Base-by-base conservation (phyloP, 495 filamentous ascomycete species). In the Aspergillus leporis region DNA sequence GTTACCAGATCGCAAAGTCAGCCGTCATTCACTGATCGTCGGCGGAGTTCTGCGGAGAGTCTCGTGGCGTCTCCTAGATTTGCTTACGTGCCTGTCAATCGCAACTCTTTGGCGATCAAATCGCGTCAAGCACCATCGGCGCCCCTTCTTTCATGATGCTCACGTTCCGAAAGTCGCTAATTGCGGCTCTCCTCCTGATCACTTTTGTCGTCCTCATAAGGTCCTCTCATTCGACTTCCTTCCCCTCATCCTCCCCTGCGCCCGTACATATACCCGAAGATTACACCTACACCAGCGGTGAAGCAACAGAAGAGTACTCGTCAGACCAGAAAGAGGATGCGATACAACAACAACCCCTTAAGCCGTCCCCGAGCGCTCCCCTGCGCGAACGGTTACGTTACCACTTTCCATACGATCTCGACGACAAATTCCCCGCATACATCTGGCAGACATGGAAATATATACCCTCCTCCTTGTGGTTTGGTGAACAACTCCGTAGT, bases 371-470 rank as follows among this genome's bases (percentile, higher is more conserved):
- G 45, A 72, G 52, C 56, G 65, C 77, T 65, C 85, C 90, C 12
- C 75, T 98, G 18, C 83, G 86, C 67, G 90, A 96, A 31, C 92
- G 92, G 66, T 81, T 98, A 51, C 89, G 85, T 38, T 96, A 95
- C 77, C 89, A 95, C 65, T 98, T 93, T 69, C 92, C 93, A 13
- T 98, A 98, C 76, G 87, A 95, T 63, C 82, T 92, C 48, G 86
- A 91, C 61, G 70, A 78, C 56, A 93, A 91, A 71, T 98, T 98
- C 72, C 94, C 94, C 0, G 93, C 92, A 28, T 98, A 96, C 74
- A 95, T 98, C 60, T 98, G 94, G 94, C 94, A 98, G 78, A 98
- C 94, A 40, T 98, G 94, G 94, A 97, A 95, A 74, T 90, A 88
- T 70, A 89, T 86, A 1, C 94, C 95, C 1, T 82, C 87, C 1